Evolutionary conservation across 2,329 filamentous ascomycete species (phyloP), one percentile per base, ranked within the genome.

Genomic region (Exophiala xenobiotica): DNA sequence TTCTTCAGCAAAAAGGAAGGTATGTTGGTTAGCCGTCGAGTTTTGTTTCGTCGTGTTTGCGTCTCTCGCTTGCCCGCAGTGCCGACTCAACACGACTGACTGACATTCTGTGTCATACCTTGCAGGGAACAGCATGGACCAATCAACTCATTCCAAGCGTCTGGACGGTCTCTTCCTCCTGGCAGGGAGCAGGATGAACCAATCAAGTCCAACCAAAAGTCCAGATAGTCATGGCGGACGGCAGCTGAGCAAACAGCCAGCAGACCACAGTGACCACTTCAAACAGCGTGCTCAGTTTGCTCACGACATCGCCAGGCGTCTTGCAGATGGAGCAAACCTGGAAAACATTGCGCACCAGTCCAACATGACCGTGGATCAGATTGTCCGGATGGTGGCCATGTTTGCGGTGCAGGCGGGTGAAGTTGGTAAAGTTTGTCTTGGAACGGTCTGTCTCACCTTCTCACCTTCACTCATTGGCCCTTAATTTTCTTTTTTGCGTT

Each of bases 341-440:
- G 3, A 35, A n/a, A 27, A 27, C 26, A 11, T 45, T 18, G 26
- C 26, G 4, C 22, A 14, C 16, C 24, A 45, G 14, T 14, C 29
- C 26, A 45, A 33, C 31, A 45, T 45, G 42, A 45, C 42, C 7
- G 22, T 8, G 12, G 42, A 45, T 8, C 42, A 45, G 19, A 26
- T 27, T 16, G n/a, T 12, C 9, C 5, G n/a, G 4, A 35, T 35
- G 31, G 9, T 35, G n/a, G 31, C 31, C 31, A 35, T 35, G 31
- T 35, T 35, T 35, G 31, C 31, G 18, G 31, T 14, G 8, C 31
- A 35, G 18, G 31, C 31, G 9, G 31, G 31, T 3, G 31, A 35
- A 35, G 18, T 35, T 16, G 11, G 9, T 6, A 35, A 14, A 14
- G 31, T 16, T 6, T 14, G n/a, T 4, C 31, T 35, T 35, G 31